Conservation (phyloP, 2,329 filamentous ascomycete species). For the Aspergillus glaucus region DNA sequence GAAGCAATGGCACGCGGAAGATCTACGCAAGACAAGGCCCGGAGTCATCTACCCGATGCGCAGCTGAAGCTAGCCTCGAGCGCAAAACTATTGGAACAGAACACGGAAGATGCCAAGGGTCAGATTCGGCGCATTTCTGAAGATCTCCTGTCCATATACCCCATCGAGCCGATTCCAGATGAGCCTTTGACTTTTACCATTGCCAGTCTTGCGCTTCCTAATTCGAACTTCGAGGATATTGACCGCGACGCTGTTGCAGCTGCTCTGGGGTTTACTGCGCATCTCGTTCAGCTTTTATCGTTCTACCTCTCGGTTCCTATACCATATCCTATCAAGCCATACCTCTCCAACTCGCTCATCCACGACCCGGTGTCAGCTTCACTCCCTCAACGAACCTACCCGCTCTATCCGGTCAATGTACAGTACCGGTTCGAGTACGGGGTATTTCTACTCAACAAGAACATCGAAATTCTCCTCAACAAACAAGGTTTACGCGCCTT, state of each 20-base stretch:
- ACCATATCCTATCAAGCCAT: conserved; percentile 69
- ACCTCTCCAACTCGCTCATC: conserved; percentile 68
- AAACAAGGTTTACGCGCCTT: conserved; percentile 69
- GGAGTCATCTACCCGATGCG: conserved; percentile 57
- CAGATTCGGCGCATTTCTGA: conserved; percentile 84
- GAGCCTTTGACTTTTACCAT: conserved; percentile 77
- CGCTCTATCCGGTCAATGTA: conserved; percentile 67
- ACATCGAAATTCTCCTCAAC: conserved; percentile 68
- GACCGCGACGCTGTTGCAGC: conserved; percentile 67
- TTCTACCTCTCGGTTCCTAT: conserved; percentile 74
- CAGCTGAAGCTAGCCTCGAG: conserved; percentile 54
- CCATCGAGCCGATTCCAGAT: conserved; percentile 62
- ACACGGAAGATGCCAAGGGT: conserved; percentile 62
- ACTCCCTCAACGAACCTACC: conserved; percentile 63
- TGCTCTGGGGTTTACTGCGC: conserved; percentile 72
- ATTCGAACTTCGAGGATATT: conserved; percentile 66
- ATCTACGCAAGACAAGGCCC: conserved; percentile 52
- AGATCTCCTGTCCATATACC: conserved; percentile 71
- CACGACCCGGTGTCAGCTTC: conserved; percentile 62
- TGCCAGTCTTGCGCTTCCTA: conserved; percentile 69
- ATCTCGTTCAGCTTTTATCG: conserved; percentile 68
- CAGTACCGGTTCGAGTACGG: conserved; percentile 93
- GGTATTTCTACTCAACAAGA: conserved; percentile 93
- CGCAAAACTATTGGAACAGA: conserved; percentile 49
- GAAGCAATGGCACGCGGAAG: conserved; percentile 62